Evolutionary conservation across 2,329 filamentous ascomycete genomes (phyloP), one percentile per base, ranked within the genome.

Genomic region (Aspergillus niger): DNA sequence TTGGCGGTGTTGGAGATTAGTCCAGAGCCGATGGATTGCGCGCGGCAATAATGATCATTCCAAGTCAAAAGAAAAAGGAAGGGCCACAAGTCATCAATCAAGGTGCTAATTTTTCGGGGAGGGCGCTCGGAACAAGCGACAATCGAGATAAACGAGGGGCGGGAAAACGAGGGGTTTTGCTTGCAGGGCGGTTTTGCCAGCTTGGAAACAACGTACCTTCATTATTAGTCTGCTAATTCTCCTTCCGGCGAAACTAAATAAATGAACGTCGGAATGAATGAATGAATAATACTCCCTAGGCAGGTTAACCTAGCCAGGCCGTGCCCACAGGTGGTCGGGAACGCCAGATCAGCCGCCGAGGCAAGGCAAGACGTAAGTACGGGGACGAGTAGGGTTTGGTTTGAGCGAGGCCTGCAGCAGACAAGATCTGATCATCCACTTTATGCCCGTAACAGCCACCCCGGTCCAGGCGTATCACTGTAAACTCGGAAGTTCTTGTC

Each of bases 111-210:
- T 58, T 62, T 58, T 59, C 30, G 48, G 47, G 13, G 28, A 36
- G 32, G 32, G 58, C 47, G 52, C 36, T 61, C 51, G 60, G 54
- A 61, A 61, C 61, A 61, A 61, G 61, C 64, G 64, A 65, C 61
- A 66, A 63, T 65, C 55, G 61, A 65, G 57, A 62, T 62, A 62
- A 61, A 65, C 60, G 56, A 61, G 65, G 59, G 62, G 61, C 56
- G 49, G 59, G 58, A 60, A 36, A 63, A 56, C 56, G 60, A 63
- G 54, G 62, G 61, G 58, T 54, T 53, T 24, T 24, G 51, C 48
- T 47, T 30, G 24, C 22, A 56, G 17, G 36, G 36, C 26, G 28
- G 52, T 44, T 44, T 55, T 39, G 43, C 22, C 51, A 44, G 26
- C 15, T 43, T 44, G 22, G 53, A 13, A 26, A 36, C 32, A 13